Conservation (phyloP, 2,329 filamentous ascomycete species). For the Tolypocladium amazonense region DNA sequence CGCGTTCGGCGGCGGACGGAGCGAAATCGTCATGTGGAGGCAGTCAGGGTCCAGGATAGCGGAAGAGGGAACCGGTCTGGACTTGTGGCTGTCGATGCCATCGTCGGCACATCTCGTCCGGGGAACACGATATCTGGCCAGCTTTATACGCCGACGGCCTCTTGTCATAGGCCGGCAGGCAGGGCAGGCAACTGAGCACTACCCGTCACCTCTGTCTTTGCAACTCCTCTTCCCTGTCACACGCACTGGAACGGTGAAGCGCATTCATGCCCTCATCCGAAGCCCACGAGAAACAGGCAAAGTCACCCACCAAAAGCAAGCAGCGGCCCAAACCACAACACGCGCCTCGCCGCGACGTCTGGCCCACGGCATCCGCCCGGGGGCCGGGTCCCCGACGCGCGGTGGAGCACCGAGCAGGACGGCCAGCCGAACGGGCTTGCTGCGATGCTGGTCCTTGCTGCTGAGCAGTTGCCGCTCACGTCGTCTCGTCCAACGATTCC, state of each 20-base stretch:
- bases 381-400: background rate
- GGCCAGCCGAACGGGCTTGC: background rate
- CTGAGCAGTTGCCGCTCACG: background rate
- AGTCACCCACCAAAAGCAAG: background rate
- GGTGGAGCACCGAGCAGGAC: background rate
- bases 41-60: background rate
- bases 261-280: background rate
- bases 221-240: background rate
- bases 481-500: background rate
- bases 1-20: background rate
- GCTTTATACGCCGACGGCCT: background rate
- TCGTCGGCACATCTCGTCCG: background rate
- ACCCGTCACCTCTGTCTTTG: background rate
- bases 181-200: background rate
- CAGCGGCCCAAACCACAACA: background rate
- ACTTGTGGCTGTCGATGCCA: background rate
- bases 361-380: background rate
- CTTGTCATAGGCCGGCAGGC: background rate
- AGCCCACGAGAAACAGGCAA: background rate
- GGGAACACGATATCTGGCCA: background rate
- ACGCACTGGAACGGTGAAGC: background rate
- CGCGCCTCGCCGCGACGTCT: background rate
- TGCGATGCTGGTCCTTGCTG: background rate
- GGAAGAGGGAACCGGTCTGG: background rate
- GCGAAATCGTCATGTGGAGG: background rate